Conservation (phyloP, 352 stramenopile species). For the Saprolegnia parasitica region DNA sequence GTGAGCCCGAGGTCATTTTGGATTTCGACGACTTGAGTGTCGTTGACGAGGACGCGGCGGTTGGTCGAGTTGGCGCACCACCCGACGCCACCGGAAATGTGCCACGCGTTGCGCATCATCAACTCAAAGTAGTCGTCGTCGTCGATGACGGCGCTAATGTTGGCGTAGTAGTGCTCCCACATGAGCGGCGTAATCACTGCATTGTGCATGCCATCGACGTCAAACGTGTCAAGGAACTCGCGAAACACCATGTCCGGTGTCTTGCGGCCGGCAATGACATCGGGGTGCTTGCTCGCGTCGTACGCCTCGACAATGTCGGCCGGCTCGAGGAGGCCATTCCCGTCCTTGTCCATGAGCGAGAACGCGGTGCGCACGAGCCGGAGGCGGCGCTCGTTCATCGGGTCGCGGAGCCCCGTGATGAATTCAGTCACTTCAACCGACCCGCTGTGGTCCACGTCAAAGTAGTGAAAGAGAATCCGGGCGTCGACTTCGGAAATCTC, state of each 20-base stretch:
- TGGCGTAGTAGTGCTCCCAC: constrained; percentile 86
- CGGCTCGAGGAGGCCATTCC: constrained; percentile 66
- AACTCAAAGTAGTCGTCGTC: constrained; percentile 89
- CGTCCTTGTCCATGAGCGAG: constrained; percentile 68
- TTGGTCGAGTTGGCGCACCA: constrained; percentile 79
- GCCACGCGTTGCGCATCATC: constrained; percentile 87
- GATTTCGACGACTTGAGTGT: constrained; percentile 66
- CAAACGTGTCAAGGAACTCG: constrained; percentile 85
- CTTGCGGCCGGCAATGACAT: constrained; percentile 67
- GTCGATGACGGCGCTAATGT: constrained; percentile 84
- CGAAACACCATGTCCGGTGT: constrained; percentile 59
- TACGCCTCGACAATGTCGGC: constrained; percentile 78
- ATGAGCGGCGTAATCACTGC: constrained; percentile 64
- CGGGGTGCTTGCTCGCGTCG: constrained; percentile 77
- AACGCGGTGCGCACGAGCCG: constrained; percentile 46
- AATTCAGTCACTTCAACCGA: constrained; percentile 84
- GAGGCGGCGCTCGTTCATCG: constrained; percentile 33
- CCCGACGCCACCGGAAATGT: constrained; percentile 74
- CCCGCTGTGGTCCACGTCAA: constrained; percentile 82
- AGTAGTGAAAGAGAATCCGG: constrained; percentile 69
- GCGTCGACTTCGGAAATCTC: constrained; percentile 40
- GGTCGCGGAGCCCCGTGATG: constrained; percentile 41
- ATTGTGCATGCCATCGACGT: constrained; percentile 57
- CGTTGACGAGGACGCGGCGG: constrained; percentile 62
- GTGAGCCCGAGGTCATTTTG: constrained; percentile 60